These are phyloP conservation scores for Papiliotrema nemorosa DNA, from an alignment of 1,284 basidiomycete species.

Conservation along the genomic window DNA sequence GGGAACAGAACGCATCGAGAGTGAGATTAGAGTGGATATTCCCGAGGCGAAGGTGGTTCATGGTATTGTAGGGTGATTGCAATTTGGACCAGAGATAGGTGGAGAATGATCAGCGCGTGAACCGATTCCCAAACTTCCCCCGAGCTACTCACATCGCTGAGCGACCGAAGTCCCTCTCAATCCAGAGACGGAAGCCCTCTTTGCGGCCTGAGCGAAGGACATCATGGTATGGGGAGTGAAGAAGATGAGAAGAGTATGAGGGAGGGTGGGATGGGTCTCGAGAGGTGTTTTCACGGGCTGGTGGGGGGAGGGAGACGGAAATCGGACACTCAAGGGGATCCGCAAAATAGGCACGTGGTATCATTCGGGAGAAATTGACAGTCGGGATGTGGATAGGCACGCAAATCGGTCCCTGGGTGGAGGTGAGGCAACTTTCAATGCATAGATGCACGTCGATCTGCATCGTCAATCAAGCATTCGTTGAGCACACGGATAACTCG, in stretches of 20 bases:
- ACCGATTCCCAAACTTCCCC: too few species aligned
- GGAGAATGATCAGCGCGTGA: too few species aligned
- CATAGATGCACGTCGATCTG: background rate
- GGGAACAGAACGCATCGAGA: too few species aligned
- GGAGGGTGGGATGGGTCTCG: background rate
- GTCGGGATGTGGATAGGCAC: background rate
- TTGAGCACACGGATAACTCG: too few species aligned
- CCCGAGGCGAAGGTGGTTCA: too few species aligned
- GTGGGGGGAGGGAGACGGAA: background rate
- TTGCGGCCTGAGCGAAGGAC: conserved; percentile 43
- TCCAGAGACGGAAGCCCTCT: conserved; percentile 29
- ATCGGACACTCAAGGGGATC: background rate
- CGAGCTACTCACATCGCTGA: conserved; percentile 26
- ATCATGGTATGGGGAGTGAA: conserved; percentile 27
- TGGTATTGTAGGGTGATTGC: too few species aligned
- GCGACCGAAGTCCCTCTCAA: conserved; percentile 24
- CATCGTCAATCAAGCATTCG: too few species aligned
- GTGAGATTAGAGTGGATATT: background rate
- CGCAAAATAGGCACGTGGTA: too few species aligned
- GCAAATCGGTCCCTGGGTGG: background rate
- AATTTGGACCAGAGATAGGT: too few species aligned
- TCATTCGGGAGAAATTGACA: too few species aligned
- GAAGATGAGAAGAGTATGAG: background rate
- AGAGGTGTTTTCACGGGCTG: background rate
- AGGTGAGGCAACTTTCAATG: background rate